A percentile compares a stretch with the other conserved stretches of the same genome.
These are phyloP conservation scores for Neurospora africana DNA, from an alignment of 495 filamentous ascomycete genomes.

Conservation along the genomic window DNA sequence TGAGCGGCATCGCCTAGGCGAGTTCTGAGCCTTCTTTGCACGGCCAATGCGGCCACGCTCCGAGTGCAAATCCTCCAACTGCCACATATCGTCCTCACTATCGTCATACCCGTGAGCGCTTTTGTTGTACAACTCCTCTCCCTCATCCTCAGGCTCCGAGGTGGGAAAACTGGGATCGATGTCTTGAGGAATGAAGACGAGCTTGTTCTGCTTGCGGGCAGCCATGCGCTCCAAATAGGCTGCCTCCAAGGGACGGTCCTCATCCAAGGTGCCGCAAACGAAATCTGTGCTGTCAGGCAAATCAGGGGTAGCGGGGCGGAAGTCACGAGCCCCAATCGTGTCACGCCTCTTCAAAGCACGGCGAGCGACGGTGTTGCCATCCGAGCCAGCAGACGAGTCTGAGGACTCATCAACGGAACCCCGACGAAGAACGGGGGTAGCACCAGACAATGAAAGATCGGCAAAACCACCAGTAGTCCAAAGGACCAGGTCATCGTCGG, in stretches of 20 bases:
- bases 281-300: slow-evolving; percentile 96
- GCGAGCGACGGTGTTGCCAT: slow-evolving; percentile 9
- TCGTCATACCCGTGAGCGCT: slow-evolving; percentile 27
- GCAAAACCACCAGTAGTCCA: slow-evolving; percentile 53
- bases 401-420: slow-evolving; percentile 30
- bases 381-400: slow-evolving; percentile 28
- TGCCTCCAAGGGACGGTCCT: slow-evolving; percentile 86
- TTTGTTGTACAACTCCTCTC: slow-evolving; percentile 46
- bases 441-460: slow-evolving; percentile 29
- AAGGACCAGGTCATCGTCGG: slow-evolving; percentile 69
- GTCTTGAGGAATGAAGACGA: slow-evolving; percentile 74
- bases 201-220: slow-evolving; percentile 67
- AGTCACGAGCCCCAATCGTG: slow-evolving; percentile 31
- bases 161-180: slow-evolving; percentile 96
- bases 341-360: slow-evolving; percentile 20
- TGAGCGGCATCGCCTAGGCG: slow-evolving; percentile 36
- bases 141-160: slow-evolving; percentile 79
- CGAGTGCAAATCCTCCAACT: slow-evolving; percentile 42
- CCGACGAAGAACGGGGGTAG: slow-evolving; percentile 26
- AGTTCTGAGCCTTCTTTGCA: slow-evolving; percentile 25
- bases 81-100: slow-evolving; percentile 49
- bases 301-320: slow-evolving; percentile 67
- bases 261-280: slow-evolving; percentile 92
- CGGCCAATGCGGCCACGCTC: slow-evolving; percentile 28
- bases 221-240: slow-evolving; percentile 82